A percentile compares a stretch with the other conserved stretches of the same genome.
These are phyloP conservation scores for Senecio squalidus DNA, from an alignment of 140 eudicot genomes.

Conservation along the genomic window DNA sequence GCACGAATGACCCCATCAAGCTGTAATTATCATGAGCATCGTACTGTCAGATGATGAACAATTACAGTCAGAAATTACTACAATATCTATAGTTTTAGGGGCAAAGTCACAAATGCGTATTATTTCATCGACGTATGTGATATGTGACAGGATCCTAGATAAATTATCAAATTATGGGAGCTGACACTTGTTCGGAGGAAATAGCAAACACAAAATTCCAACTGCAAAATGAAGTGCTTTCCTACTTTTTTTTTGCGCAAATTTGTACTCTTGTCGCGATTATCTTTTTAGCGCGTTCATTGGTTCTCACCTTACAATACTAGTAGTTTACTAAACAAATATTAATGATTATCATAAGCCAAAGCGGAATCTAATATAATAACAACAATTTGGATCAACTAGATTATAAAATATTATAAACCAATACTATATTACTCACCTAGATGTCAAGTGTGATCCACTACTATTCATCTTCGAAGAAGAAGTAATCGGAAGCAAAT, in stretches of 20 bases:
- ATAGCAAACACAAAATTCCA: too few species aligned
- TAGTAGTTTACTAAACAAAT: too few species aligned
- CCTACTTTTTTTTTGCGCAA: too few species aligned
- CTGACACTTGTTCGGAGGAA: too few species aligned
- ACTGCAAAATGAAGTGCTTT: too few species aligned
- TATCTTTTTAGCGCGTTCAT: too few species aligned
- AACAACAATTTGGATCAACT: not conserved
- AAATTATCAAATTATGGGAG: too few species aligned
- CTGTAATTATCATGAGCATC: constrained; percentile 62
- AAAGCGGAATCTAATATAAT: not conserved
- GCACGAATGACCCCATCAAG: constrained; percentile 92
- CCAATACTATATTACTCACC: constrained; percentile 33
- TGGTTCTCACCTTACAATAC: too few species aligned
- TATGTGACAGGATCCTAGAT: not conserved
- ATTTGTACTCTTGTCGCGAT: too few species aligned
- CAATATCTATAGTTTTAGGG: not conserved
- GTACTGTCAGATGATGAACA: constrained; percentile 52
- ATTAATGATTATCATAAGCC: too few species aligned
- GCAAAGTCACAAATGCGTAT: too few species aligned
- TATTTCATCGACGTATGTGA: not conserved
- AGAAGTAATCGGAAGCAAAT: constrained; percentile 59
- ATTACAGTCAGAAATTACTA: constrained; percentile 30
- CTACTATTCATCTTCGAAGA: constrained; percentile 43
- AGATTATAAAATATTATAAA: not conserved
- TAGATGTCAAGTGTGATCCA: constrained; percentile 48